Base-by-base conservation (phyloP, 495 filamentous ascomycete species). In the Lineolata rhizophorae region DNA sequence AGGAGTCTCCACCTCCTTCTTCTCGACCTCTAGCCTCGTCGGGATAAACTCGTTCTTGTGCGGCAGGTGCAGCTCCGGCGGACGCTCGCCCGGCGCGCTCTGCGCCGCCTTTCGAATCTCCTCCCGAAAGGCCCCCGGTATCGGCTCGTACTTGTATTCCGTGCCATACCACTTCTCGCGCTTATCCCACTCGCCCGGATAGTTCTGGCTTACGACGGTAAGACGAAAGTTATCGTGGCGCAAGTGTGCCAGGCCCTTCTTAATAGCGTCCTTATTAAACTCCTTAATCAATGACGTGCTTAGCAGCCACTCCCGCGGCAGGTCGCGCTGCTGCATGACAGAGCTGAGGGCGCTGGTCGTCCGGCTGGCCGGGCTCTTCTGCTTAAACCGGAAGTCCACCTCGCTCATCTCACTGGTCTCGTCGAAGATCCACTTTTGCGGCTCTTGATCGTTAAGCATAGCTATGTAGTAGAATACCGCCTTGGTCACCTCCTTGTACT, bases 121-220 rank as follows among this genome's bases (percentile, higher is more conserved):
- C 2, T 56, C 50, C 45, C 87, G 54, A 44, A 92, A 76, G 14
- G 80, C 67, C 21, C 64, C 43, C 1, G 83, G 75, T 28, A 99
- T 81, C 47, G 73, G 74, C 49, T 91, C 78, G 18, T 67, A 60
- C 38, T 67, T 76, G 54, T 94, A 92, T 44, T 94, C 84, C 3
- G 87, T 99, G 13, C 85, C 85, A 40, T 99, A 99, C 90, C 90
- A 99, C 52, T 79, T 78, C 56, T 99, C 87, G 46, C 76, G 83
- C 40, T 75, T 52, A 32, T 91, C 69, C 72, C 79, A 84, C n/a
- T 69, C 64, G 1, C 78, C 81, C 0, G 82, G 83, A 37, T 71
- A 76, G 10, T 81, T 66, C 48, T 80, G 76, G 19, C 78, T 78
- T 19, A 90, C 71, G 36, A 95, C 60, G 4, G 67, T 67, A 35